Conservation (phyloP, 192 early-diverging fungal species). For the Backusella mclennaniae region DNA sequence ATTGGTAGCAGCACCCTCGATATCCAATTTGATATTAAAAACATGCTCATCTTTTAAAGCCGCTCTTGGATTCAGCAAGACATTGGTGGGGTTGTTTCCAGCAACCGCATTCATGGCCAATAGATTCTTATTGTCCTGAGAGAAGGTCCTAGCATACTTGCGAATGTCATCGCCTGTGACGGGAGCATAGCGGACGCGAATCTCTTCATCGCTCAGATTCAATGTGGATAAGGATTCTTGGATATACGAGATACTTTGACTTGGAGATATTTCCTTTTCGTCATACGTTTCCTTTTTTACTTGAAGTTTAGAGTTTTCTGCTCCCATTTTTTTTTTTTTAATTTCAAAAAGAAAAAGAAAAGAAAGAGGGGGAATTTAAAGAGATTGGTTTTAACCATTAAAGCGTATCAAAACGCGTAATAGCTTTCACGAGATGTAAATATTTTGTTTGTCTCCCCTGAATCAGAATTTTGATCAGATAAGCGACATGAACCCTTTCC, state of each 20-base stretch:
- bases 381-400: not conserved
- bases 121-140: slow-evolving; percentile 63
- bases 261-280: not conserved
- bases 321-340: not conserved
- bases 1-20: slow-evolving; percentile 61
- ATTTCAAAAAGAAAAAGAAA: not conserved
- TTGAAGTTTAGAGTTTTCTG: not conserved
- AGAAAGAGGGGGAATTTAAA: not conserved
- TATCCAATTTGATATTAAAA: slow-evolving; percentile 53
- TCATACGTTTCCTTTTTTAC: not conserved
- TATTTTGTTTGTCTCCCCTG: too few relatives aligned
- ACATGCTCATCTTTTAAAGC: slow-evolving; percentile 52
- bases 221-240: not conserved
- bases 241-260: not conserved
- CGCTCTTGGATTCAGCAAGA: slow-evolving; percentile 57
- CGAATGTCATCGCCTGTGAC: slow-evolving; percentile 21
- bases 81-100: slow-evolving; percentile 51
- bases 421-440: too few relatives aligned
- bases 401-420: not conserved
- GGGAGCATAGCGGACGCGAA: not conserved
- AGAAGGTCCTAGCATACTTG: slow-evolving; percentile 44
- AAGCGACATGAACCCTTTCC: not conserved
- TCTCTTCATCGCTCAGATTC: not conserved
- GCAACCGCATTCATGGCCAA: slow-evolving; percentile 67
- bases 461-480: not conserved